phyloP scores from a whole-genome alignment of 2,329 filamentous ascomycete species.

The Alternaria sp. region DNA sequence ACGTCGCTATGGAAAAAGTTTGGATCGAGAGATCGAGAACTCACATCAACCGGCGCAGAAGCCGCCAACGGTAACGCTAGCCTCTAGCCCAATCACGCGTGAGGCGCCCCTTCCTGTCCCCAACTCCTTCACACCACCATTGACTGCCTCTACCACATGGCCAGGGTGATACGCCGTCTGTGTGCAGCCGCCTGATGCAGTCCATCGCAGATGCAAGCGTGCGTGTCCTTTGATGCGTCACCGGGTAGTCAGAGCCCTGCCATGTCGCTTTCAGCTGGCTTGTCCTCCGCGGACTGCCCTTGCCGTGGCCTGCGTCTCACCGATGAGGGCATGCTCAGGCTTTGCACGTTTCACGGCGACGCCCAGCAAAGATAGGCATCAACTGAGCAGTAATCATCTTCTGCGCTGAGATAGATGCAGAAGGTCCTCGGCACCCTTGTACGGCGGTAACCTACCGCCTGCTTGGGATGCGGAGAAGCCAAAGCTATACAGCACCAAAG shows the following conservation, averaged over 20 bases:
- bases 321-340: neutral
- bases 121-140: conserved; percentile 18
- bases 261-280: neutral
- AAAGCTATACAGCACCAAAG: conserved; percentile 1
- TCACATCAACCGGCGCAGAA: conserved; percentile 11
- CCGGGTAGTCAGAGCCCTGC: neutral
- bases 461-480: conserved; percentile 7
- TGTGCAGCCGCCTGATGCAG: neutral
- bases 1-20: conserved; percentile 12
- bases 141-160: conserved; percentile 17
- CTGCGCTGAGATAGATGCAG: neutral
- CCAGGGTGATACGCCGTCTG: conserved; percentile 18
- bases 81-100: conserved; percentile 16
- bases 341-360: neutral
- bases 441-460: conserved; percentile 2
- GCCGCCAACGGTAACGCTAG: conserved; percentile 16
- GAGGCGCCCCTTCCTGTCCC: conserved; percentile 8
- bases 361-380: neutral
- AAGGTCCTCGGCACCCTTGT: neutral
- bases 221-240: neutral
- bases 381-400: neutral
- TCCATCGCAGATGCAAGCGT: neutral
- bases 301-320: neutral
- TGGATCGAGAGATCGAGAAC: conserved; percentile 26
- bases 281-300: neutral